phyloP scores from a whole-genome alignment of 768 basidiomycete genomes.

The Auriscalpium orientale region DNA sequence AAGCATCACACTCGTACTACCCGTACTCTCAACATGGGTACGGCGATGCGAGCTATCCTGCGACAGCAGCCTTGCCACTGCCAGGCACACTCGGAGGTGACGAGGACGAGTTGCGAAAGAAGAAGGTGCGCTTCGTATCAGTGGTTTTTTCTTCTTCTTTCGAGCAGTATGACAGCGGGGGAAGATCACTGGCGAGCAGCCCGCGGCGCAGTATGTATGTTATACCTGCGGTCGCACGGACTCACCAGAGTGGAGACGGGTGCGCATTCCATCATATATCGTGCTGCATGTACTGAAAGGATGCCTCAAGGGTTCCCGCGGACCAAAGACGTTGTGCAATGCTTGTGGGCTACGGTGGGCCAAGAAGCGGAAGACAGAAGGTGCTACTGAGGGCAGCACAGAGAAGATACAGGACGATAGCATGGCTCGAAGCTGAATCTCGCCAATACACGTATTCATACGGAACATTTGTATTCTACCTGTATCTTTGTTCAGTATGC shows the following conservation, averaged over 20 bases:
- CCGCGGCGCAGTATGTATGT: constrained; percentile 73
- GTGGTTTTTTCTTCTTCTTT: not conserved
- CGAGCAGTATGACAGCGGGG: not conserved
- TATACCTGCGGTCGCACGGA: constrained; percentile 91
- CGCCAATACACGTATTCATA: not conserved
- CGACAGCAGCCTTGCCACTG: constrained; percentile 1
- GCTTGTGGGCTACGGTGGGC: constrained; percentile 95
- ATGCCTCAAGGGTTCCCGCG: constrained; percentile 71
- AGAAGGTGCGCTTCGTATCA: constrained; percentile 39
- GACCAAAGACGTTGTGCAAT: constrained; percentile 97
- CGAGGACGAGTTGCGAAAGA: constrained; percentile 52
- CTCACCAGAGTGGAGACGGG: constrained; percentile 97
- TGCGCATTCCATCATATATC: constrained; percentile 13
- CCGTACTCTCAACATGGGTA: constrained; percentile 4
- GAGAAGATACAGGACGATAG: constrained; percentile 11
- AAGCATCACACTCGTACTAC: constrained; percentile 9
- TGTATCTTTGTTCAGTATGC: no score
- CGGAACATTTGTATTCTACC: not conserved
- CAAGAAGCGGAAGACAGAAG: constrained; percentile 50
- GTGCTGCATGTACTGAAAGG: not conserved
- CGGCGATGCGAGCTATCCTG: not conserved
- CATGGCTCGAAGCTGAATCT: not conserved
- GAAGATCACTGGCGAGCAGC: constrained; percentile 34
- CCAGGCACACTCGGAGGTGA: constrained; percentile 33
- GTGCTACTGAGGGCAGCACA: constrained; percentile 20